Evolutionary conservation across 305 asterid genomes (phyloP).

Genomic region (Lippia alba): DNA sequence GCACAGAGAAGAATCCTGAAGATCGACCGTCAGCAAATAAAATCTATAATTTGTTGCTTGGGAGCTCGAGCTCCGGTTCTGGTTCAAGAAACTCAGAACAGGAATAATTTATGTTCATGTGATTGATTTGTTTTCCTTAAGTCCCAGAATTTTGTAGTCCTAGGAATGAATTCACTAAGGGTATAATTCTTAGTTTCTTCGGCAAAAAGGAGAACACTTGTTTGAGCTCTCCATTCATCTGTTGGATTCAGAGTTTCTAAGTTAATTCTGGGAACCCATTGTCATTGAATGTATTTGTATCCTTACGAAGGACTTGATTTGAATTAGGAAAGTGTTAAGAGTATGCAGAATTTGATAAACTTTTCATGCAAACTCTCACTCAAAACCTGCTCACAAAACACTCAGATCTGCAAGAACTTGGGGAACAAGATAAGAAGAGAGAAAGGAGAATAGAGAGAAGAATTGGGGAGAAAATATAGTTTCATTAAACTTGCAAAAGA

Average conservation of each 20-base stretch:
- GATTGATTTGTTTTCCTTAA: slow-evolving; percentile 16
- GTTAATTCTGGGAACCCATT: background rate
- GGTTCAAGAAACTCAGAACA: slow-evolving; percentile 45
- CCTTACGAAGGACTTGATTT: background rate
- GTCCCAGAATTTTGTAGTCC: slow-evolving; percentile 51
- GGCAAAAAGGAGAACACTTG: slow-evolving; percentile 5
- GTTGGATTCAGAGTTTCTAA: background rate
- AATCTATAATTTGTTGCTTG: slow-evolving; percentile 52
- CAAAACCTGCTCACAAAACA: too few species aligned
- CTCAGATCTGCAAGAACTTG: too few species aligned
- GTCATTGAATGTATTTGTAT: background rate
- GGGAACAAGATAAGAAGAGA: too few species aligned
- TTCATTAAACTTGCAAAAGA: too few species aligned
- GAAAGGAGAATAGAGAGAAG: too few species aligned
- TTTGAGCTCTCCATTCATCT: slow-evolving; percentile 18
- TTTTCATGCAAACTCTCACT: too few species aligned
- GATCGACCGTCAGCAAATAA: slow-evolving; percentile 77
- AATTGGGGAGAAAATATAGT: too few species aligned
- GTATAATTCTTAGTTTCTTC: background rate
- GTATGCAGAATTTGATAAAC: too few species aligned
- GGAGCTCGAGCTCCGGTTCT: slow-evolving; percentile 41
- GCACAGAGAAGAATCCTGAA: slow-evolving; percentile 74
- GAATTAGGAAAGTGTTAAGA: background rate
- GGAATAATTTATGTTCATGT: slow-evolving; percentile 31
- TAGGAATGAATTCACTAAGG: slow-evolving; percentile 21